Base-by-base conservation (phyloP, 768 basidiomycete species). In the Tulasnella sp. region DNA sequence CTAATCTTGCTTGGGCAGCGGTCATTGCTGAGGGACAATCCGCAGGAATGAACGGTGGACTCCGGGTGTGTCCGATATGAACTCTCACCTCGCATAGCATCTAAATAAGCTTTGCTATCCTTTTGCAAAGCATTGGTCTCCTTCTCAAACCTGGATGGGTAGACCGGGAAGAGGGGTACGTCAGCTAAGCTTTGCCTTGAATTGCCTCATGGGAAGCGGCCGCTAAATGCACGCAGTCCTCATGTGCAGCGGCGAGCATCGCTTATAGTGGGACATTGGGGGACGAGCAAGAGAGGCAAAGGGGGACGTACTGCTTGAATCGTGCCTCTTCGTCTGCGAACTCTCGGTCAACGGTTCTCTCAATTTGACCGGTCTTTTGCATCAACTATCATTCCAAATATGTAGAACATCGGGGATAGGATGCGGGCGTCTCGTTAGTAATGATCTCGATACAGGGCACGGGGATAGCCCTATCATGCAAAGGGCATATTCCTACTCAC, bases 281-380 rank as follows among this genome's bases (percentile, higher is more conserved):
- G n/a, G n/a, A n/a, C n/a, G n/a, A n/a, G n/a, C n/a, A n/a, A n/a
- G n/a, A n/a, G n/a, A n/a, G n/a, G 34, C 12, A 8, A 32, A 29
- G 37, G 23, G 9, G 21, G 11, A 73, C 89, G 68, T 68, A 96
- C 93, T 78, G 78, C 73, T 82, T 80, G 74, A 82, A 97, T 67
- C 92, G 87, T 46, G 82, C 79, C 68, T 96, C 90, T 69, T 96
- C 93, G 58, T 92, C 84, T 12, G 83, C 76, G 65, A 96, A 98
- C 66, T 98, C 92, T 49, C 87, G 74, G 70, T 98, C 94, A 23
- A 96, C 80, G 0, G 94, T 98, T 27, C 92, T 77, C 68, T 98
- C 94, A 59, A 98, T 90, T 71, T 97, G 93, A 56, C 94, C 94
- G 1, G 93, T 94, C 80, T 97, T 97, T 76, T 97, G 93, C 68